These are phyloP conservation scores for Rostrohypoxylon terebratum DNA, from an alignment of 495 filamentous ascomycete genomes.

Conservation along the genomic window DNA sequence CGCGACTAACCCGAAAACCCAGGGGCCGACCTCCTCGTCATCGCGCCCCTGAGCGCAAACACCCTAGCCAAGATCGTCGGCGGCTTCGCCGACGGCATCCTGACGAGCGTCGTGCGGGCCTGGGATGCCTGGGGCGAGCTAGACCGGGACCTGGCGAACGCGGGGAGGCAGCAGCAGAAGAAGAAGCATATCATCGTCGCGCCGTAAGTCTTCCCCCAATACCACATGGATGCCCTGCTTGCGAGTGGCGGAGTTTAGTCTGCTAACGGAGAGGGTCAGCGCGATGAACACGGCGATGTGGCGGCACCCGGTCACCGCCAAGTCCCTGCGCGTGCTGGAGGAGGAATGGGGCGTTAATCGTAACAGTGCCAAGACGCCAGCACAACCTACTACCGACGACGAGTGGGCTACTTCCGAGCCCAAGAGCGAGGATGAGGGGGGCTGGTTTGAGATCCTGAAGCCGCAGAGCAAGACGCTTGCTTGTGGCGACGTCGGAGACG, in stretches of 20 bases:
- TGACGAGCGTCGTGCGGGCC: constrained; percentile 80
- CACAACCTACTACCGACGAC: constrained; percentile 50
- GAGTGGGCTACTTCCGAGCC: constrained; percentile 60
- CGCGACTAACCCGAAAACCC: neutral
- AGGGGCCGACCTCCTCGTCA: constrained; percentile 80
- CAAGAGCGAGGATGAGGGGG: constrained; percentile 50
- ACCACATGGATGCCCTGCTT: no score
- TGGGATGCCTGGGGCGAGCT: constrained; percentile 82
- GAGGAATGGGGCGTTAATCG: constrained; percentile 75
- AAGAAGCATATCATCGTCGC: constrained; percentile 71
- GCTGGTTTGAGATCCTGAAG: constrained; percentile 80
- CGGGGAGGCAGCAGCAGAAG: constrained; percentile 27
- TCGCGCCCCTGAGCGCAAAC: constrained; percentile 84
- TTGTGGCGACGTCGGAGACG: constrained; percentile 82
- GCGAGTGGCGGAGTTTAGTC: no score
- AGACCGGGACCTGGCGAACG: constrained; percentile 51
- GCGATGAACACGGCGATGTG: constrained; percentile 95
- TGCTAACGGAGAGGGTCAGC: constrained; percentile 56
- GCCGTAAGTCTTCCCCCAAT: no score
- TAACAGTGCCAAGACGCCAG: constrained; percentile 58
- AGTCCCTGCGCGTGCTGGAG: constrained; percentile 73
- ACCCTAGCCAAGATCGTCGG: constrained; percentile 79
- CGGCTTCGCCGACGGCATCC: constrained; percentile 75
- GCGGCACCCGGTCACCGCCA: constrained; percentile 80
- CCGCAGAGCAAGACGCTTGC: constrained; percentile 77